Evolutionary conservation across 805 yeast genomes (phyloP).

Genomic region (Saturnispora diversa): DNA sequence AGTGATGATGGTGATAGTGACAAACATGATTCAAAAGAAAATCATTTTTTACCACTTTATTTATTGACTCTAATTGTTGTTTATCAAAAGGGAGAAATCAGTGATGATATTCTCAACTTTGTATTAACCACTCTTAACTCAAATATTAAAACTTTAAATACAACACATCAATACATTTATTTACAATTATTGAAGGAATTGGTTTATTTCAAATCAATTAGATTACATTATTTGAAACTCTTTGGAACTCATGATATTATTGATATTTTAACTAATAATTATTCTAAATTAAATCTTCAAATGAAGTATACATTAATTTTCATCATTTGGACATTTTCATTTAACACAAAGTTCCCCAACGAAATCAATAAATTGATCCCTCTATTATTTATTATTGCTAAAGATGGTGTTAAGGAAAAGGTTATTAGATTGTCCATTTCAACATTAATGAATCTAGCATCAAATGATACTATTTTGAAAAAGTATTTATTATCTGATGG

Average conservation of each 20-base stretch:
- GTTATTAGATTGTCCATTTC: slow-evolving; percentile 79
- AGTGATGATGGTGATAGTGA: too few species aligned
- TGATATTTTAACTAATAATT: not conserved
- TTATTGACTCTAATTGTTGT: slow-evolving; percentile 4
- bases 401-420: slow-evolving; percentile 85
- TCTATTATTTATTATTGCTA: slow-evolving; percentile 50
- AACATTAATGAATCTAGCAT: slow-evolving; percentile 54
- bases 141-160: not conserved
- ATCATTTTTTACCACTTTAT: slow-evolving; percentile 1
- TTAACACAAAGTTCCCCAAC: slow-evolving; percentile 37
- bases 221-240: slow-evolving; percentile 39
- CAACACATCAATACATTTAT: not conserved
- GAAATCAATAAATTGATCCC: slow-evolving; percentile 31
- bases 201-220: slow-evolving; percentile 44
- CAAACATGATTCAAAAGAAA: too few species aligned
- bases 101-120: not conserved
- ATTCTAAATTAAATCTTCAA: slow-evolving; percentile 56
- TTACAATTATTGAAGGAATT: slow-evolving; percentile 61
- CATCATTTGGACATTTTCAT: slow-evolving; percentile 78
- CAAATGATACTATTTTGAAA: slow-evolving; percentile 35
- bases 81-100: not conserved
- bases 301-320: slow-evolving; percentile 74
- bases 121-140: not conserved
- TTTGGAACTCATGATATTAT: not conserved
- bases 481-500: slow-evolving; percentile 69